Base-by-base conservation (phyloP, 2,329 filamentous ascomycete species). In the Ramularia collo-cygni region DNA sequence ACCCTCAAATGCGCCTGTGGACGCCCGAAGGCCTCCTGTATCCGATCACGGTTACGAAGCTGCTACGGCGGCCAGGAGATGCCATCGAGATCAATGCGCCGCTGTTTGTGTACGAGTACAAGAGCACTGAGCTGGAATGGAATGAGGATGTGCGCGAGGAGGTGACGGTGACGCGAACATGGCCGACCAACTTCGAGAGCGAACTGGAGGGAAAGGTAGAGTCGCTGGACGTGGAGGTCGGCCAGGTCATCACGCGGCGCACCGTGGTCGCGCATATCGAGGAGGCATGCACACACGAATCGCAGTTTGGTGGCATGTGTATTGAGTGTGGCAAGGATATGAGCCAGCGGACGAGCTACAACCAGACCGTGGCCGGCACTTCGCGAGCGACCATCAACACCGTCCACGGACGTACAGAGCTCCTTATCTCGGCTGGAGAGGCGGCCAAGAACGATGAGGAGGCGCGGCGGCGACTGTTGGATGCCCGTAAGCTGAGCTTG, bases 261-360 rank as follows among this genome's bases (percentile, higher is more conserved):
- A 63, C 72, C 24, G 65, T 70, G 15, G 63, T 83, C 46, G 77
- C 88, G 44, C 81, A 87, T 44, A 83, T 98, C 38, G 84, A 95
- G 56, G 92, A 98, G 68, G 79, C 84, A 41, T 98, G 92, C 65
- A 76, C 83, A 19, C 92, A 98, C 65, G 85, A 90, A 55, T 75
- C 94, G 28, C 90, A 96, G 64, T 95, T 86, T 59, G 83, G 84
- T 41, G 89, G 89, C 31, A 75, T 98, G 51, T 98, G 92, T 66
- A 87, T 81, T 43, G 77, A 89, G 47, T 98, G 92, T 64, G 92
- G 92, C 48, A 87, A 90, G 65, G 89, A 96, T 65, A 95, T 98
- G 88, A 95, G 86, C 39, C 81, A 87, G 56, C 76, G 81, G 53
- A 44, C 44, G 28, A 84, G 81, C 62, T 95, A 87, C 76, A 87